Conservation (phyloP, 2,329 filamentous ascomycete species). For the Trichoderma guizhouense region DNA sequence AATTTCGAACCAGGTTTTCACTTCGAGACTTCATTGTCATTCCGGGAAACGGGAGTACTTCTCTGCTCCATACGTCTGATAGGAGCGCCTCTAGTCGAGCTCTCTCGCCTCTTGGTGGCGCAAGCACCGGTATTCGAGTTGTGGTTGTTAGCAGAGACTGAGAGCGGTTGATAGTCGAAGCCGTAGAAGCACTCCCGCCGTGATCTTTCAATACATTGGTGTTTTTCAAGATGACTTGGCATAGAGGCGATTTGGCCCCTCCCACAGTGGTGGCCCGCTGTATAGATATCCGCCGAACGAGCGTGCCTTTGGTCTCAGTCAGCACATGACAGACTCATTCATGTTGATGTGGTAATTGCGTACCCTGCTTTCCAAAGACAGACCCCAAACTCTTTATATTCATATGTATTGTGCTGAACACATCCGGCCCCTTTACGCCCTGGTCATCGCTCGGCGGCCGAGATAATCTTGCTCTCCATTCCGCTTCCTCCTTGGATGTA, state of each 20-base stretch:
- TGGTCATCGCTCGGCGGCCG: slow-evolving; percentile 48
- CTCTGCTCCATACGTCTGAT: slow-evolving; percentile 78
- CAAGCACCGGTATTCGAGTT: slow-evolving; percentile 63
- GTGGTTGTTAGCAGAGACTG: slow-evolving; percentile 74
- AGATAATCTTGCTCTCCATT: slow-evolving; percentile 71
- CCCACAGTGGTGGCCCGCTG: slow-evolving; percentile 74
- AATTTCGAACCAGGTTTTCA: slow-evolving; percentile 70
- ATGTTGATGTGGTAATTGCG: neutral
- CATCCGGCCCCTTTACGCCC: slow-evolving; percentile 43
- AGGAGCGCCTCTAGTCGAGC: slow-evolving; percentile 72
- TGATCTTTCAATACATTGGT: slow-evolving; percentile 66
- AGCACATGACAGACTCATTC: neutral
- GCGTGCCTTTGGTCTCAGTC: slow-evolving; percentile 44
- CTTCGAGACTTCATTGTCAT: slow-evolving; percentile 65
- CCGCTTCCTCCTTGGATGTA: slow-evolving; percentile 71
- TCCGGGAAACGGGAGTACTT: slow-evolving; percentile 76
- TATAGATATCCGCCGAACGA: slow-evolving; percentile 70
- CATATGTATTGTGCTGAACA: slow-evolving; percentile 63
- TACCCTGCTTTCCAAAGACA: slow-evolving; percentile 70
- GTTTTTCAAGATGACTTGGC: slow-evolving; percentile 82
- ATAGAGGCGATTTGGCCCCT: slow-evolving; percentile 63
- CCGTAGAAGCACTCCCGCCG: slow-evolving; percentile 37
- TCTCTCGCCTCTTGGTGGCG: slow-evolving; percentile 71
- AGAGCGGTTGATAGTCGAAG: slow-evolving; percentile 66
- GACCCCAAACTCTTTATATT: slow-evolving; percentile 72